Evolutionary conservation across 192 early-diverging fungal genomes (phyloP), one percentile per base, ranked within the genome.

Genomic region (Jimgerdemannia lactiflua): DNA sequence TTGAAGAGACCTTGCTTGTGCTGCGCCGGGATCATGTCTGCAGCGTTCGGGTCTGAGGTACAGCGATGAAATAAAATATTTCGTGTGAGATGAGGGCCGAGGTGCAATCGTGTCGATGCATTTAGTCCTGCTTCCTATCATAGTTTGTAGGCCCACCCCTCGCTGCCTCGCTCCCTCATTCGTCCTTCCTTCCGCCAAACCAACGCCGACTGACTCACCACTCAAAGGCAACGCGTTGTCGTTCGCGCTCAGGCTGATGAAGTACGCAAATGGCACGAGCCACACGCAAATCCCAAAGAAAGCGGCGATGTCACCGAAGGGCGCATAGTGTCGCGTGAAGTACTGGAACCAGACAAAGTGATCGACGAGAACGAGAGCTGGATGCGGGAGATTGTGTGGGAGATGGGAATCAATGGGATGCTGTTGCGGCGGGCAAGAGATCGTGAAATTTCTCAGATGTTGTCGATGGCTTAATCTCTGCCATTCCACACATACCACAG

Each of bases 341-440:
- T 91, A 98, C 72, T 91, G 88, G 83, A 99, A 99, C 96, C 96
- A 99, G 71, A 94, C 68, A 76, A 97, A 96, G 79, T 99, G 97
- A 83, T 97, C 92, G n/a, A 82, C 77, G 42, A 99, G 77, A 0
- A 93, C 94, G 43, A 99, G 79, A 3, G 85, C 91, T 92, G 69
- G 67, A 9, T 68, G 19, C 7, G 8, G 9, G 19, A 20, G 39
- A 84, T 83, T 89, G 39, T 89, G 39, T 6, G 29, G 29, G 10
- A 41, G 10, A 10, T 70, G 4, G 11, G 11, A 72, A 4, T 7
- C 10, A 39, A 71, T 66, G 6, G n/a, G 39, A 69, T 19, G 29
- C 29, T 29, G 29, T 29, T 29, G 29, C 29, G 29, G 29, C 29
- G 29, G 29, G 1, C 29, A 29, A 29, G 1, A 29, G 29, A 29